Evolutionary conservation across 306 rosid genomes (phyloP).

Genomic region (Acmispon strigosus): DNA sequence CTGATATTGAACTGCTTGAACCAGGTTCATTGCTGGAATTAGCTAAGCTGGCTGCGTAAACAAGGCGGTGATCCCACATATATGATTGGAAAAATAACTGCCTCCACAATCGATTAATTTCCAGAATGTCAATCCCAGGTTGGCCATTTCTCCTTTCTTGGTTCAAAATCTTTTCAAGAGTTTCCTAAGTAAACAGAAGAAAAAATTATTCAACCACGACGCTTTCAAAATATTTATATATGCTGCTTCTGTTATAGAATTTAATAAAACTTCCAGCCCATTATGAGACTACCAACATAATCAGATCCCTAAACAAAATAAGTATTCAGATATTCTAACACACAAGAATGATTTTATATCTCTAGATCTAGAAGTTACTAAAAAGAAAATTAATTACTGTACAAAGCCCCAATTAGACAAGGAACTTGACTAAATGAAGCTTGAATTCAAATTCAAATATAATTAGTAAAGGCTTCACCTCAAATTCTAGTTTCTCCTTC

Average conservation of each 20-base stretch:
- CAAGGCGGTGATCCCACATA: slow-evolving; percentile 80
- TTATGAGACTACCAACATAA: neutral
- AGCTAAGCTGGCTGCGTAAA: slow-evolving; percentile 37
- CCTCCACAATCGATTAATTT: slow-evolving; percentile 74
- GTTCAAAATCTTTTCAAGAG: slow-evolving; percentile 46
- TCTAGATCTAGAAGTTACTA: neutral
- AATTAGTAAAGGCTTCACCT: slow-evolving; percentile 45
- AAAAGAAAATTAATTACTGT: slow-evolving; percentile 4
- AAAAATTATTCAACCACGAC: slow-evolving; percentile 15
- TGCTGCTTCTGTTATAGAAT: neutral
- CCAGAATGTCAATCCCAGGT: slow-evolving; percentile 72
- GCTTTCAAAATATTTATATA: slow-evolving; percentile 13
- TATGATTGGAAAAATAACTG: slow-evolving; percentile 78
- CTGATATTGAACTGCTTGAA: slow-evolving; percentile 36
- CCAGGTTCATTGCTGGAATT: slow-evolving; percentile 25
- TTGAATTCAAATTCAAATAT: slow-evolving; percentile 16
- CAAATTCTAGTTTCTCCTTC: slow-evolving; percentile 79
- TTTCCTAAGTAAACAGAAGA: slow-evolving; percentile 43
- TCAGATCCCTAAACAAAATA: neutral
- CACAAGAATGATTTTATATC: neutral
- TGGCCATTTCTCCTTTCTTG: slow-evolving; percentile 51
- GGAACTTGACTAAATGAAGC: slow-evolving; percentile 5
- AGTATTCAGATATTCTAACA: slow-evolving; percentile 6
- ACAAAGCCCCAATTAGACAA: slow-evolving; percentile 1
- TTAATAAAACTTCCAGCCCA: slow-evolving; percentile 9